These are phyloP conservation scores for Trifolium pratense DNA, from an alignment of 306 rosid species.

Conservation along the genomic window DNA sequence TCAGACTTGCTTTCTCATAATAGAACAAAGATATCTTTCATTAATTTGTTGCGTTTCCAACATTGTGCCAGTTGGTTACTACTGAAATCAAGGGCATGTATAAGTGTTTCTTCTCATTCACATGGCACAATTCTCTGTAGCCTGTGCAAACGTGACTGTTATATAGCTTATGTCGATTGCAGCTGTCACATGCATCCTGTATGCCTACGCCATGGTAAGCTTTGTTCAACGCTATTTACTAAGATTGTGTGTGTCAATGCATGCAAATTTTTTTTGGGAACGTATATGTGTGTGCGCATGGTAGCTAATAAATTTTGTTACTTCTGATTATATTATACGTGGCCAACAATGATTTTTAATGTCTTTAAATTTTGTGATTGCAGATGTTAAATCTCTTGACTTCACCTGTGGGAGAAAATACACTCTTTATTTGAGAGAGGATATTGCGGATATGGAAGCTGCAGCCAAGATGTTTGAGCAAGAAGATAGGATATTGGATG, in stretches of 20 bases:
- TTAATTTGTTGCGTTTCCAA: slow-evolving; percentile 81
- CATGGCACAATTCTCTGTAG: slow-evolving; percentile 82
- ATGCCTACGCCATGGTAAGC: slow-evolving; percentile 94
- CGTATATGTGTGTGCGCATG: too few species aligned
- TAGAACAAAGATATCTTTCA: slow-evolving; percentile 66
- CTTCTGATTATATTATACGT: too few species aligned
- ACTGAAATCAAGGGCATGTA: slow-evolving; percentile 68
- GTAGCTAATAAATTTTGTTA: too few species aligned
- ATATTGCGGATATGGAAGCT: slow-evolving; percentile 79
- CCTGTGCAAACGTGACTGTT: slow-evolving; percentile 92
- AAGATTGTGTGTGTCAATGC: background rate
- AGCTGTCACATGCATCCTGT: slow-evolving; percentile 74
- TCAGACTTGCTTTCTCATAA: slow-evolving; percentile 56
- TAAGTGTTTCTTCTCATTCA: slow-evolving; percentile 56
- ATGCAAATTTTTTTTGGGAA: background rate
- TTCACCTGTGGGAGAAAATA: slow-evolving; percentile 67
- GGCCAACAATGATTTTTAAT: too few species aligned
- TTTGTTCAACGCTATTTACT: slow-evolving; percentile 28
- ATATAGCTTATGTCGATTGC: slow-evolving; percentile 75
- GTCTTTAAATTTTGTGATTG: slow-evolving; percentile 26
- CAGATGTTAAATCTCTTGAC: slow-evolving; percentile 74
- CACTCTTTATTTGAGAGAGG: slow-evolving; percentile 73
- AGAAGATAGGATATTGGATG: slow-evolving; percentile 60
- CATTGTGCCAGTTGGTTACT: slow-evolving; percentile 87
- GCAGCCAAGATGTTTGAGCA: slow-evolving; percentile 81